Percentiles rank a stretch among this genome's conserved stretches.
Evolutionary conservation across 768 basidiomycete species (phyloP).

Genomic region (Boletus pseudopeckii): DNA sequence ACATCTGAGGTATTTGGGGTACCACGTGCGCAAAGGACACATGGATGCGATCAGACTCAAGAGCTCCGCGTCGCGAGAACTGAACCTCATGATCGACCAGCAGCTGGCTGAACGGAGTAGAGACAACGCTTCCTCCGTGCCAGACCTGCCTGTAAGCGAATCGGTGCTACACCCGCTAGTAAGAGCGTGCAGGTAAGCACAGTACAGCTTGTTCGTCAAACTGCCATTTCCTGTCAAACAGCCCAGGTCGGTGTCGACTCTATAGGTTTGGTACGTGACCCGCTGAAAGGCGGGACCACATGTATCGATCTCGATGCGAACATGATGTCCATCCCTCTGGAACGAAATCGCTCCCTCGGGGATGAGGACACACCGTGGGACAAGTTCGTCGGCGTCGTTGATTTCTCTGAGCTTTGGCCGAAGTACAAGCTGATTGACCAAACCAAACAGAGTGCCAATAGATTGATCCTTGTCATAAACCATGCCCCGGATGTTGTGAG

Average conservation of each 20-base stretch:
- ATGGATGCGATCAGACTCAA: slow-evolving; percentile 34
- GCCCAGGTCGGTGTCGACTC: slow-evolving; percentile 29
- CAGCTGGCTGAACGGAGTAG: slow-evolving; percentile 37
- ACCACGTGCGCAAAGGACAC: slow-evolving; percentile 35
- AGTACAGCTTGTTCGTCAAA: slow-evolving; percentile 33
- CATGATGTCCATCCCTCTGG: slow-evolving; percentile 10
- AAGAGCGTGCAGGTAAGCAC: slow-evolving; percentile 45
- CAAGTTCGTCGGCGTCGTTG: not conserved
- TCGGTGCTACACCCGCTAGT: slow-evolving; percentile 42
- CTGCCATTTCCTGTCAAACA: slow-evolving; percentile 26
- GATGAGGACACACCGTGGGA: slow-evolving; percentile 33
- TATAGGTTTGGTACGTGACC: slow-evolving; percentile 28
- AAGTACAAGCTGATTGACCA: slow-evolving; percentile 40
- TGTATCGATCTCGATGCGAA: slow-evolving; percentile 13
- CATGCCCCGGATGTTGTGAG: slow-evolving; percentile 39
- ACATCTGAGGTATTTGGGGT: slow-evolving; percentile 33
- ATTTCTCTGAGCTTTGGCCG: slow-evolving; percentile 17
- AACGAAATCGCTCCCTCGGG: slow-evolving; percentile 34
- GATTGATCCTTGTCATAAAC: slow-evolving; percentile 41
- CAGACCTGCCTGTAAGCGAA: slow-evolving; percentile 41
- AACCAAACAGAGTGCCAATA: slow-evolving; percentile 42
- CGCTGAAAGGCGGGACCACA: not conserved
- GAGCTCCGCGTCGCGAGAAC: slow-evolving; percentile 26
- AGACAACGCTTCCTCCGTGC: slow-evolving; percentile 42
- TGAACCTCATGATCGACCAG: slow-evolving; percentile 39